Evolutionary conservation across 2,329 filamentous ascomycete genomes (phyloP).

Genomic region (Dryadomyces quercus-mongolicae): DNA sequence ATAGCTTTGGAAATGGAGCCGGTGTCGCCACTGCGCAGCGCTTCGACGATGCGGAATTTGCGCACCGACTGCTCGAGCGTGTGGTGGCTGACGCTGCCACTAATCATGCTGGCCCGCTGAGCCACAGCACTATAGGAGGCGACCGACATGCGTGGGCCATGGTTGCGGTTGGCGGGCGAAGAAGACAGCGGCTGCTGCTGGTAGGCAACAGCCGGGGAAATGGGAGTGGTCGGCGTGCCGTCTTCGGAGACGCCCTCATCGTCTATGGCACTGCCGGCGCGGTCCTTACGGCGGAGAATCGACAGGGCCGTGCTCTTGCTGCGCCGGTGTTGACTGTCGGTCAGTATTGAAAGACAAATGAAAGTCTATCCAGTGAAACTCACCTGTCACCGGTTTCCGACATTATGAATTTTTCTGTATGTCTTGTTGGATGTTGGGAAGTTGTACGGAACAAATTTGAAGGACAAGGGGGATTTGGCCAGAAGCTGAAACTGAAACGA

Average conservation of each 20-base stretch:
- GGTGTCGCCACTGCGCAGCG: constrained; percentile 80
- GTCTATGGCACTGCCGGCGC: constrained; percentile 24
- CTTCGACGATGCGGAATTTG: constrained; percentile 90
- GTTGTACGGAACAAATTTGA: background rate
- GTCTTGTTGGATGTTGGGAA: background rate
- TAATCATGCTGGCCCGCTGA: background rate
- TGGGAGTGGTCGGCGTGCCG: constrained; percentile 20
- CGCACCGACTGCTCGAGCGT: constrained; percentile 87
- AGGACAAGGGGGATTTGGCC: too few species aligned
- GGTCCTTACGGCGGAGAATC: constrained; percentile 40
- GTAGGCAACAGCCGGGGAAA: constrained; percentile 6
- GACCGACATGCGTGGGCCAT: constrained; percentile 34
- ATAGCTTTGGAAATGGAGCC: constrained; percentile 81
- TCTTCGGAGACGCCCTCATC: constrained; percentile 36
- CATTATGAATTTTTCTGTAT: constrained; percentile 12
- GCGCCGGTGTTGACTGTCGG: constrained; percentile 30
- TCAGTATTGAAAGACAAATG: background rate
- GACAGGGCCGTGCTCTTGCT: constrained; percentile 42
- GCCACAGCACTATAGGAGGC: constrained; percentile 4
- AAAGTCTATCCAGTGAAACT: background rate
- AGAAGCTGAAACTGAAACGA: background rate
- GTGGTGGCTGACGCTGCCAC: background rate
- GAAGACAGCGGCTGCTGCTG: constrained; percentile 9
- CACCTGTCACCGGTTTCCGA: constrained; percentile 21
- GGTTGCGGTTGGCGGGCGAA: constrained; percentile 24